phyloP scores from a whole-genome alignment of 345 rosid species.

The Salix udensis region DNA sequence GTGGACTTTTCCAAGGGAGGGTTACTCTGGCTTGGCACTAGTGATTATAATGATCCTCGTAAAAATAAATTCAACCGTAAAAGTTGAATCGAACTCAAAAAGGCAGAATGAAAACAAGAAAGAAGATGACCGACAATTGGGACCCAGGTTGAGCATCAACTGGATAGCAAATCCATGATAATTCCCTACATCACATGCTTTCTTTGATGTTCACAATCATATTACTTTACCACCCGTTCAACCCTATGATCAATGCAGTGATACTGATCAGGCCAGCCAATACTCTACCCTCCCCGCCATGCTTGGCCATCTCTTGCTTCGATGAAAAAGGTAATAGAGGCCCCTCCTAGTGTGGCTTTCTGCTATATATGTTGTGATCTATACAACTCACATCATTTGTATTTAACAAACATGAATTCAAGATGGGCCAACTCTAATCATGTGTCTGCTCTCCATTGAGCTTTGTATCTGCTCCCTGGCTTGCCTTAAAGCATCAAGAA shows the following conservation, averaged over 20 bases:
- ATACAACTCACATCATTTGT: constrained; percentile 5
- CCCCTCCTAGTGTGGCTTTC: background rate
- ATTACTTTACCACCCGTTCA: background rate
- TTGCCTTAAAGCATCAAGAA: constrained; percentile 43
- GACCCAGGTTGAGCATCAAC: constrained; percentile 4
- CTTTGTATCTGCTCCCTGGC: constrained; percentile 39
- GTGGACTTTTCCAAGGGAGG: background rate
- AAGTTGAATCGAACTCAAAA: background rate
- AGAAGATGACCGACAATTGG: constrained; percentile 8
- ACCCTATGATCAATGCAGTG: background rate
- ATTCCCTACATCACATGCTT: constrained; percentile 24
- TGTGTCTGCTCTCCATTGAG: constrained; percentile 34
- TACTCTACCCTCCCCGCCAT: background rate
- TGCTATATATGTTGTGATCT: background rate
- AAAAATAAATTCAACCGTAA: background rate
- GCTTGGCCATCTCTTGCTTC: background rate
- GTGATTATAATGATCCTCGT: background rate
- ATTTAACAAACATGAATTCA: constrained; percentile 17
- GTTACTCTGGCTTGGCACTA: background rate
- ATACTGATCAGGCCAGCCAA: background rate
- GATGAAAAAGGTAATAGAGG: background rate
- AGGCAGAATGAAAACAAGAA: background rate
- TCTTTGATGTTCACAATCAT: background rate
- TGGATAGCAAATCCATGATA: background rate
- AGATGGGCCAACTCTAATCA: constrained; percentile 37